A percentile compares a stretch with the other conserved stretches of the same genome.
These are phyloP conservation scores for Edaphochlamys debaryana DNA, from an alignment of 139 green algal species.

Conservation along the genomic window DNA sequence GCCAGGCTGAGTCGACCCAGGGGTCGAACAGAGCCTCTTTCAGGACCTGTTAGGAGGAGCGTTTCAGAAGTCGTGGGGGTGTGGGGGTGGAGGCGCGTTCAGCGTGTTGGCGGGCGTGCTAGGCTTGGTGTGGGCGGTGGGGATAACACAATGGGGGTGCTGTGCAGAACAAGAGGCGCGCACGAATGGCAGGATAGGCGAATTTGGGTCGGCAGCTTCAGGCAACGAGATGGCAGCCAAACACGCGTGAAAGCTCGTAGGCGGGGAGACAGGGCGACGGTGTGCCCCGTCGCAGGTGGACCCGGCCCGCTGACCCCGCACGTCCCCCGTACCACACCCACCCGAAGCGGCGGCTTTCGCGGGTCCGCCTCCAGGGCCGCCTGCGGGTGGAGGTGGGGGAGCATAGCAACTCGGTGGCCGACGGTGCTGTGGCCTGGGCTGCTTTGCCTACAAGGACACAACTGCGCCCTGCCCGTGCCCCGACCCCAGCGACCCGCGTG, in stretches of 20 bases:
- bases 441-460: no score
- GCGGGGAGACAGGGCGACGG: background rate
- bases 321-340: background rate
- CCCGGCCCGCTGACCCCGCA: background rate
- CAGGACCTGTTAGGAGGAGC: no score
- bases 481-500: no score
- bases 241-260: background rate
- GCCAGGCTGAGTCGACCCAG: constrained; percentile 15
- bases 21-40: constrained; percentile 22
- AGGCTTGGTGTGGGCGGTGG: background rate
- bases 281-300: background rate
- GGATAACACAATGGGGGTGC: background rate
- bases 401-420: no score
- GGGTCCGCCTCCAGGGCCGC: constrained; percentile 10
- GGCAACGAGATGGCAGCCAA: no score
- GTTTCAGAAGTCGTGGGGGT: no score
- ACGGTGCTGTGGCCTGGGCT: no score
- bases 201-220: no score
- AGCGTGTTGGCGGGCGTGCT: no score
- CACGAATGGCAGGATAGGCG: no score
- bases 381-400: background rate
- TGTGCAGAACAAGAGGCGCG: background rate
- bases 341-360: constrained; percentile 3
- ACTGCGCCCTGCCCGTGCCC: no score
- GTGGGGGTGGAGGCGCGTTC: background rate